These are phyloP conservation scores for Begonia masoniana DNA, from an alignment of 306 rosid species.

Conservation along the genomic window DNA sequence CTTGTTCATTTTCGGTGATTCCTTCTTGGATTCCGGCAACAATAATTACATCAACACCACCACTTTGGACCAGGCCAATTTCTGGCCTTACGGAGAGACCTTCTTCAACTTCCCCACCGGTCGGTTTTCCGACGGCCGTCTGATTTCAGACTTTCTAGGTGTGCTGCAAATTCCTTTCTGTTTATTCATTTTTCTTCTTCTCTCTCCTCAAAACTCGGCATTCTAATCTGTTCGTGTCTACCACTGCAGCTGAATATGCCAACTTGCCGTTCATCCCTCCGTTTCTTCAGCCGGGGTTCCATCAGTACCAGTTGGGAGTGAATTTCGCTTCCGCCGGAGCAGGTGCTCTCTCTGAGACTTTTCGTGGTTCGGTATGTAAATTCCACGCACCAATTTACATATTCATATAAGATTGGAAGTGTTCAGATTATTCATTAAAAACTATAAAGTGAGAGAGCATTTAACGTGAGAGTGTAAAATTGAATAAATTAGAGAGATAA, in stretches of 20 bases:
- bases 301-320: constrained; percentile 40
- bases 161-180: constrained; percentile 15
- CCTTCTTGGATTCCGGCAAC: constrained; percentile 81
- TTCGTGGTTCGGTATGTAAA: constrained; percentile 58
- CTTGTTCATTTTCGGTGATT: constrained; percentile 79
- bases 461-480: too few relatives aligned
- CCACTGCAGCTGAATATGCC: constrained; percentile 57
- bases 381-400: too few relatives aligned
- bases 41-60: constrained; percentile 93
- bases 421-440: too few relatives aligned
- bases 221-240: constrained; percentile 1
- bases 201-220: constrained; percentile 1
- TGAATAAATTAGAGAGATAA: too few relatives aligned
- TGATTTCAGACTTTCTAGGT: constrained; percentile 75
- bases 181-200: constrained; percentile 12
- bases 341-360: constrained; percentile 74
- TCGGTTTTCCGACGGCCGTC: constrained; percentile 82
- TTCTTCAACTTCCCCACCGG: constrained; percentile 75
- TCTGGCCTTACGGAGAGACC: constrained; percentile 84
- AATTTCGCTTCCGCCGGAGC: constrained; percentile 91
- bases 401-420: too few relatives aligned
- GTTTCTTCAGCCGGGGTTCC: constrained; percentile 53
- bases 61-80: constrained; percentile 77
- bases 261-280: constrained; percentile 58
- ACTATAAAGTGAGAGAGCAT: too few relatives aligned